Evolutionary conservation across 2,329 filamentous ascomycete genomes (phyloP), one percentile per base, ranked within the genome.

Genomic region (Stachybotrys chlorohalonatus): DNA sequence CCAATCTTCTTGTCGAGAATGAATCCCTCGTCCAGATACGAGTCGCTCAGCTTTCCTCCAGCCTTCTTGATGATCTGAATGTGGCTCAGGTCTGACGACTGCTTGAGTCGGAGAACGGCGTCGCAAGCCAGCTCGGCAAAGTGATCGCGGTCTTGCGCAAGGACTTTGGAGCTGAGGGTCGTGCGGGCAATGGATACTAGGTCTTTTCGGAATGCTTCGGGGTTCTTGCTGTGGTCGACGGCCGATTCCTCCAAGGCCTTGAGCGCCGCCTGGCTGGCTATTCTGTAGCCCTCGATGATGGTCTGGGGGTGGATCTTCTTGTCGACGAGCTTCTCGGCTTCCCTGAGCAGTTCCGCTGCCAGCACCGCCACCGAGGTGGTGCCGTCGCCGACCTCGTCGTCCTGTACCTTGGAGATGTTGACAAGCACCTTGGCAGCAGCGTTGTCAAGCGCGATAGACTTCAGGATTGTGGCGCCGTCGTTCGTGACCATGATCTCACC

Each of bases 51-150:
- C 80, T 97, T 99, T 64, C 94, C 94, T 64, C 94, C 94, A 2
- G 93, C 88, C 80, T 99, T 99, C 81, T 99, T 99, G 79, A 99
- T 99, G 67, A 99, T 92, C 73, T 99, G 94, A 62, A 99, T 99
- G 70, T 97, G 92, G 70, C 89, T 96, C 54, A 99, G 84, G 71
- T 99, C 94, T 55, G 89, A 90, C 2, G 91, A 95, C 55, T 89
- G 89, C 72, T 90, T 90, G 67, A 99, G 81, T 60, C 95, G 85
- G 56, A 97, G 79, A 4, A 99, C 89, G 45, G 94, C 94, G 64
- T 97, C 92, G 60, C 89, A 89, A 16, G 94, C 94, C 51, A 99
- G 82, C 69, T 87, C 82, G 55, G 94, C 84, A 67, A 99, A 99
- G 68, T 97, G 89, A 59, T 92, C 84, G 60, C 92, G 85, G 73